Conservation (phyloP, 2,329 filamentous ascomycete genomes). For the Huntiella omanensis region DNA sequence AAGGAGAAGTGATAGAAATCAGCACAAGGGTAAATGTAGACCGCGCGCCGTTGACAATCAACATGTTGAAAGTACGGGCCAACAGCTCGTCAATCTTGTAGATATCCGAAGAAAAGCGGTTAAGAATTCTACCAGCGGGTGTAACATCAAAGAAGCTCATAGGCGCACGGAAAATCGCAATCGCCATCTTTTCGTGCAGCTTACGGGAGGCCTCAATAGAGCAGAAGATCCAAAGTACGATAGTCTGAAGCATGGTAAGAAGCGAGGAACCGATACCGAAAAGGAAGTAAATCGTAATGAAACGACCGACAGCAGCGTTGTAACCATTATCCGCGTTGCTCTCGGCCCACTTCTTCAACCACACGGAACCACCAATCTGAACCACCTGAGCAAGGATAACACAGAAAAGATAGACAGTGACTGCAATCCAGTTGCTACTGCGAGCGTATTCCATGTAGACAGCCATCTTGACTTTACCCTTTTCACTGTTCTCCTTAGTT, state of each 20-base stretch:
- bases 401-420: conserved; percentile 58
- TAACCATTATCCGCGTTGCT: conserved; percentile 45
- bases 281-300: conserved; percentile 87
- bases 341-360: conserved; percentile 89
- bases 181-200: conserved; percentile 92
- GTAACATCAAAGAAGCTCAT: conserved; percentile 99
- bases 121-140: conserved; percentile 86
- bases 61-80: conserved; percentile 94
- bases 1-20: conserved; percentile 64
- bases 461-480: conserved; percentile 95
- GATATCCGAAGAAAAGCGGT: conserved; percentile 77
- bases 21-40: conserved; percentile 72
- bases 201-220: conserved; percentile 97
- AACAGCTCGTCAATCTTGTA: conserved; percentile 81
- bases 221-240: conserved; percentile 98
- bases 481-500: conserved; percentile 70
- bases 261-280: conserved; percentile 75
- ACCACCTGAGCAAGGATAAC: conserved; percentile 65
- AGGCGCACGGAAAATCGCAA: conserved; percentile 87
- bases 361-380: conserved; percentile 69
- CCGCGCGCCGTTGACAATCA: conserved; percentile 57
- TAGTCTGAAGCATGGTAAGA: conserved; percentile 75
- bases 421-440: conserved; percentile 75
- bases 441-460: conserved; percentile 92
- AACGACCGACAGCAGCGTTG: conserved; percentile 70